Conservation (phyloP, 2,329 filamentous ascomycete genomes). For the Aureobasidium uvarum region DNA sequence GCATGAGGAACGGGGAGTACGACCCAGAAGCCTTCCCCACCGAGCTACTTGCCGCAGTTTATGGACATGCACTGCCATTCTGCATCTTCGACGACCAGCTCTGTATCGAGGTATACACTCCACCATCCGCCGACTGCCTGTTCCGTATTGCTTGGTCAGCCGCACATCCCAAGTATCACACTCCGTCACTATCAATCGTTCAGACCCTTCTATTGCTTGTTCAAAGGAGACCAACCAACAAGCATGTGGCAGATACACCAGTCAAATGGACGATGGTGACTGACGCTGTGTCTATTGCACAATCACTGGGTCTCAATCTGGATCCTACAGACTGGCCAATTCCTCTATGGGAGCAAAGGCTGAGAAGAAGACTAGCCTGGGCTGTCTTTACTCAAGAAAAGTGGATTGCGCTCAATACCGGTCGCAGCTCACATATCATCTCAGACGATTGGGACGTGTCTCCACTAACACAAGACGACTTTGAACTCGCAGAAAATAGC, state of each 20-base stretch:
- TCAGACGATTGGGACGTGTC: constrained; percentile 57
- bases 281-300: constrained; percentile 52
- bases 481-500: constrained; percentile 36
- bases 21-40: constrained; percentile 40
- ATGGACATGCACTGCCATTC: constrained; percentile 48
- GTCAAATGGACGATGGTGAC: constrained; percentile 40
- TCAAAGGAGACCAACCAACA: constrained; percentile 38
- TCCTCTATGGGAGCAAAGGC: constrained; percentile 61
- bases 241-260: constrained; percentile 38
- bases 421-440: constrained; percentile 56
- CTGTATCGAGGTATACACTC: constrained; percentile 39
- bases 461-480: constrained; percentile 47
- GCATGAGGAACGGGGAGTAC: constrained; percentile 34
- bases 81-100: constrained; percentile 46
- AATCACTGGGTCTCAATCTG: constrained; percentile 59
- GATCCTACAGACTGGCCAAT: constrained; percentile 63
- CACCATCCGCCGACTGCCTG: constrained; percentile 37
- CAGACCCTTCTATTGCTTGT: constrained; percentile 38
- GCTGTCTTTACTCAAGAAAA: constrained; percentile 65
- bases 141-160: constrained; percentile 39
- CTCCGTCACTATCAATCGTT: constrained; percentile 36
- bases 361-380: constrained; percentile 63
- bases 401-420: constrained; percentile 59
- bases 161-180: constrained; percentile 35
- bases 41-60: constrained; percentile 45